A percentile compares a stretch with the other conserved stretches of the same genome.
Evolutionary conservation across 768 basidiomycete species (phyloP).

Genomic region (Saitozyma sp.): DNA sequence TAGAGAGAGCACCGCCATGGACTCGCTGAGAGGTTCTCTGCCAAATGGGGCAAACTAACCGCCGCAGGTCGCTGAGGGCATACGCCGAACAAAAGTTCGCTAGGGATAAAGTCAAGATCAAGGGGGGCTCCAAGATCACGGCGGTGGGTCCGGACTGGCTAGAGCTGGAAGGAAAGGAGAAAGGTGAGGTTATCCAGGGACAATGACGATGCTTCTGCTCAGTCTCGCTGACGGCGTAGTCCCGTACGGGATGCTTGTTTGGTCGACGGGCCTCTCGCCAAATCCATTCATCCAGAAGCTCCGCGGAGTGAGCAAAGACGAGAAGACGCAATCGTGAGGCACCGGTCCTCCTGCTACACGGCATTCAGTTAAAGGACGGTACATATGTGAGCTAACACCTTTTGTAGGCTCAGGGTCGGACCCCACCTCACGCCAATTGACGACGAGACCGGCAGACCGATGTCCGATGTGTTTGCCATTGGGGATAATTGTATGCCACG

Average conservation of each 20-base stretch:
- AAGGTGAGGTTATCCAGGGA: conserved; percentile 56
- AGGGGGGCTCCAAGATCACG: conserved; percentile 24
- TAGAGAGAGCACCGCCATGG: conserved; percentile 35
- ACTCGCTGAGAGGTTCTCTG: neutral
- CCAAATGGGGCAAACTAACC: conserved; percentile 18
- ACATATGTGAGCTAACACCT: neutral
- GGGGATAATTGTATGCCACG: conserved; percentile 73
- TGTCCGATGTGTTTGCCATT: conserved; percentile 75
- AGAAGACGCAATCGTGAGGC: conserved; percentile 61
- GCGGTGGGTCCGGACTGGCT: conserved; percentile 30
- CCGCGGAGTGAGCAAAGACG: conserved; percentile 63
- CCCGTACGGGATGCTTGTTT: conserved; percentile 77
- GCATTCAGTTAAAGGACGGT: neutral
- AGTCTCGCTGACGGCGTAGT: conserved; percentile 56
- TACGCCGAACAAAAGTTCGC: conserved; percentile 64
- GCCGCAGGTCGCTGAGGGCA: conserved; percentile 69
- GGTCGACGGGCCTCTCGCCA: conserved; percentile 81
- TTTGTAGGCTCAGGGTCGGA: conserved; percentile 55
- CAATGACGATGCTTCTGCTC: neutral
- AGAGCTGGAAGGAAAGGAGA: conserved; percentile 57
- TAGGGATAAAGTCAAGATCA: conserved; percentile 22
- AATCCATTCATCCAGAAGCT: conserved; percentile 74
- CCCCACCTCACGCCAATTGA: conserved; percentile 65
- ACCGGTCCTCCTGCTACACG: neutral
- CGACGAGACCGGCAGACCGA: conserved; percentile 57